Conservation (phyloP, 768 basidiomycete species). For the Pleurotus eryngii region DNA sequence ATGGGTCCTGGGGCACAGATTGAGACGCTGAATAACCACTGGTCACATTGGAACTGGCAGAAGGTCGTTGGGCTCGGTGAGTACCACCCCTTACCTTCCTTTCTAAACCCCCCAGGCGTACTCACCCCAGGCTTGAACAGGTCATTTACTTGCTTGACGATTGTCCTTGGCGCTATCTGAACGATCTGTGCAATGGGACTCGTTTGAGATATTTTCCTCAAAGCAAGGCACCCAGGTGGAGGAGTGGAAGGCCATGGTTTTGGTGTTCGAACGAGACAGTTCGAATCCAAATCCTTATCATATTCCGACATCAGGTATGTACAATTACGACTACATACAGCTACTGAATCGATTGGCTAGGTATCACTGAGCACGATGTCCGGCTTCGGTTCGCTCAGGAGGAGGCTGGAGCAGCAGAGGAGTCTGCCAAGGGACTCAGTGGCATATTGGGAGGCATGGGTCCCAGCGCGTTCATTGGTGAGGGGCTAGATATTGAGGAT, state of each 20-base stretch:
- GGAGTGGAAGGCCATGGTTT: constrained; percentile 1
- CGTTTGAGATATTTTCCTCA: neutral
- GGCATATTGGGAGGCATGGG: neutral
- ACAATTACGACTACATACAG: neutral
- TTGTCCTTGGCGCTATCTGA: neutral
- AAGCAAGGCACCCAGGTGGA: neutral
- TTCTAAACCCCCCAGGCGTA: neutral
- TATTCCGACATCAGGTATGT: neutral
- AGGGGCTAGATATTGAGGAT: constrained; percentile 10
- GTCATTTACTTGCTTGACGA: neutral
- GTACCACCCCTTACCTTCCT: neutral
- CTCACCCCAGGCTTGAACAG: neutral
- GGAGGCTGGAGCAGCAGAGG: neutral
- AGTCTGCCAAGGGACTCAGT: neutral
- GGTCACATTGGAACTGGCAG: constrained; percentile 23
- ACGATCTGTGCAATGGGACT: neutral
- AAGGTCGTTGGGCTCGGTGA: constrained; percentile 21
- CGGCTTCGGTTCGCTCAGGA: neutral
- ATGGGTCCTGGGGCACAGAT: constrained; percentile 31
- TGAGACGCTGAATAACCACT: constrained; percentile 25
- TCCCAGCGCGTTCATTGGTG: neutral
- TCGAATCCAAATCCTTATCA: neutral
- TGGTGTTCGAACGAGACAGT: neutral
- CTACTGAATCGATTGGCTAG: neutral
- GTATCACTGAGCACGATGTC: neutral